Evolutionary conservation across 805 yeast species (phyloP), one percentile per base, ranked within the genome.

Genomic region (Sugiyamaella mastotermitis): DNA sequence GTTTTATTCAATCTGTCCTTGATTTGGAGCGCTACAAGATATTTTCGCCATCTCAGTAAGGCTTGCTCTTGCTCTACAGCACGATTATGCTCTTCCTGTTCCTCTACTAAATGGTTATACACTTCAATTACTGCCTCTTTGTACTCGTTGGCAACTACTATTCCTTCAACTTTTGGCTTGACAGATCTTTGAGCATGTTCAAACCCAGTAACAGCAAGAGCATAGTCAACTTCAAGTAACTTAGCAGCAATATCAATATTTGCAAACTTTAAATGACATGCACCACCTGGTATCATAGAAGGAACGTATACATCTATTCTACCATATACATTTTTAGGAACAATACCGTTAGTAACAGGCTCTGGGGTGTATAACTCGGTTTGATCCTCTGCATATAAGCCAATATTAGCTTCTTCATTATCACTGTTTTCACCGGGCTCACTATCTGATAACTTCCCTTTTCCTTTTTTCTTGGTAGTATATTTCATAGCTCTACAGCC

Each of bases 181-280:
- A 82, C 78, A 24, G 53, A 51, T 20, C 66, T 57, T 30, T 66
- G 56, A n/a, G 39, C 33, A 60, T 83, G 92, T 40, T 85, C 92
- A 61, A 92, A 90, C 0, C 88, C 85, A 2, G 80, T 79, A 2
- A 87, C 88, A 0, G 97, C 97, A 33, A 76, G 79, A 0, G 95
- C 97, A 62, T 69, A 86, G 47, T 85, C 95, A 5, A 90, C 69
- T 0, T 72, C 76, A 8, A 88, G 51, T 1, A 77, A 53, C 41
- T 71, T 72, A 0, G 94, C 94, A 0, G 97, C 96, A 33, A 67
- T 68, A 26, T 72, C 76, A 0, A 83, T 76, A 40, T 69, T 58
- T 26, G 51, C 46, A 20, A 43, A 72, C 69, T 48, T 73, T 4
- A 87, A 61, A 38, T 84, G 72, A 8, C 65, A 71, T 6, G 84